Conservation (phyloP, 768 basidiomycete species). For the Boletus reticuloceps region DNA sequence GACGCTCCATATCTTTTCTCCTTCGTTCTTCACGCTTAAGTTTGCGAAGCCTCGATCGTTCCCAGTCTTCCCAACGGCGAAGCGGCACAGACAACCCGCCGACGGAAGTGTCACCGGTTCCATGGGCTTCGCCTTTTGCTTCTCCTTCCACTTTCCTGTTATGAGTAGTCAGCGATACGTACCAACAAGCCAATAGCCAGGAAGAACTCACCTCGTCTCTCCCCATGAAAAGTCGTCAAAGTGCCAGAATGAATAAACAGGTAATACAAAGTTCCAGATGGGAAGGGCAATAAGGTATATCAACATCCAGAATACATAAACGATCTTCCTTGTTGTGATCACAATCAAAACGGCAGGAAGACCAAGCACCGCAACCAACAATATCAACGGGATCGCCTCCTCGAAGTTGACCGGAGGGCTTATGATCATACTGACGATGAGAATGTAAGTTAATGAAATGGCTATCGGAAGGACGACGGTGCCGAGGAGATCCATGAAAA, state of each 20-base stretch:
- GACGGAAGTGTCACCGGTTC: slow-evolving; percentile 51
- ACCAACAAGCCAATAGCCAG: background rate
- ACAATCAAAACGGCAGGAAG: slow-evolving; percentile 90
- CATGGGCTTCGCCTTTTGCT: slow-evolving; percentile 74
- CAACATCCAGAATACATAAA: slow-evolving; percentile 98
- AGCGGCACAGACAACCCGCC: slow-evolving; percentile 73
- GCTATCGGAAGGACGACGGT: slow-evolving; percentile 94
- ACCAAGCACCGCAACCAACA: slow-evolving; percentile 88
- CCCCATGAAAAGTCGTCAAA: slow-evolving; percentile 99
- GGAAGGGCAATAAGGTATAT: slow-evolving; percentile 91
- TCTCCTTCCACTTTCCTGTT: slow-evolving; percentile 94
- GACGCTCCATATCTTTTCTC: slow-evolving; percentile 75
- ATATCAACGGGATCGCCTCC: slow-evolving; percentile 90
- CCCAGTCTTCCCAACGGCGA: slow-evolving; percentile 99
- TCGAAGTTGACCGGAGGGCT: slow-evolving; percentile 81
- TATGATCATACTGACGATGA: slow-evolving; percentile 79
- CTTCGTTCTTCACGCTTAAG: slow-evolving; percentile 82
- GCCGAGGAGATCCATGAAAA: slow-evolving; percentile 94
- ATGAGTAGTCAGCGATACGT: slow-evolving; percentile 9
- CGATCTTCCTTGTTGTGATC: slow-evolving; percentile 90
- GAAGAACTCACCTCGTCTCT: slow-evolving; percentile 76
- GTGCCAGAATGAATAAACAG: slow-evolving; percentile 97
- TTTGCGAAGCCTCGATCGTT: slow-evolving; percentile 90
- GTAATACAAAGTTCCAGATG: slow-evolving; percentile 93
- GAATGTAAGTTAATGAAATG: slow-evolving; percentile 84